phyloP scores from a whole-genome alignment of 169 alveolate species.

The Plasmodium malariae region DNA sequence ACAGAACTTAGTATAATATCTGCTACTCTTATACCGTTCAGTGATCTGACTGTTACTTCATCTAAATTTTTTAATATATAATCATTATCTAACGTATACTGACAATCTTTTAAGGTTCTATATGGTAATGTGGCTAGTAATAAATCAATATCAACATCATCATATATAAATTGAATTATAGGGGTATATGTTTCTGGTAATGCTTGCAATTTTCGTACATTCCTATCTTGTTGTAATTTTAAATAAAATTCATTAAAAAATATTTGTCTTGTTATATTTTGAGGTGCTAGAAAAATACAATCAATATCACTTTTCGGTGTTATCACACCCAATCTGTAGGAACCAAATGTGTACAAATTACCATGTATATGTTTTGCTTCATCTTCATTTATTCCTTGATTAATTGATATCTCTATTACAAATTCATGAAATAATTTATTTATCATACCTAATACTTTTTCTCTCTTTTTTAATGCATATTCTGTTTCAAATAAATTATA shows the following conservation, averaged over 20 bases:
- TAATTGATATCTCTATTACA: slow-evolving; percentile 86
- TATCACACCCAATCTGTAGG: slow-evolving; percentile 97
- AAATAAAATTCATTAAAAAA: slow-evolving; percentile 93
- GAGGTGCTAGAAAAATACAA: slow-evolving; percentile 97
- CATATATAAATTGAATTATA: slow-evolving; percentile 93
- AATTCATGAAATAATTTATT: slow-evolving; percentile 92
- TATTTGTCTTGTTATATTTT: slow-evolving; percentile 94
- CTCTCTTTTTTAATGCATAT: slow-evolving; percentile 91
- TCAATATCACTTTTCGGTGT: slow-evolving; percentile 98
- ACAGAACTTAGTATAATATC: slow-evolving; percentile 94
- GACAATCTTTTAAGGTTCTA: slow-evolving; percentile 86
- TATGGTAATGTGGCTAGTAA: slow-evolving; percentile 95
- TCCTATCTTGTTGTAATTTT: slow-evolving; percentile 91
- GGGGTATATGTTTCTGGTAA: slow-evolving; percentile 98
- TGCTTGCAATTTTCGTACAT: slow-evolving; percentile 93
- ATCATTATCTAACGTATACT: slow-evolving; percentile 89
- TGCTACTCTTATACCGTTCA: slow-evolving; percentile 97
- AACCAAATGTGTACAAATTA: slow-evolving; percentile 95
- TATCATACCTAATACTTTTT: slow-evolving; percentile 91
- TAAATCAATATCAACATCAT: slow-evolving; percentile 97
- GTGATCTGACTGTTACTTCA: slow-evolving; percentile 91
- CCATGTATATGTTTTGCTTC: slow-evolving; percentile 94
- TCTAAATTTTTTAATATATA: slow-evolving; percentile 87
- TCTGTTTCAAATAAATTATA: slow-evolving; percentile 92
- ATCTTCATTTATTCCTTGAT: slow-evolving; percentile 91